Evolutionary conservation across 768 basidiomycete genomes (phyloP).

Genomic region (Russula griseocarnosa): DNA sequence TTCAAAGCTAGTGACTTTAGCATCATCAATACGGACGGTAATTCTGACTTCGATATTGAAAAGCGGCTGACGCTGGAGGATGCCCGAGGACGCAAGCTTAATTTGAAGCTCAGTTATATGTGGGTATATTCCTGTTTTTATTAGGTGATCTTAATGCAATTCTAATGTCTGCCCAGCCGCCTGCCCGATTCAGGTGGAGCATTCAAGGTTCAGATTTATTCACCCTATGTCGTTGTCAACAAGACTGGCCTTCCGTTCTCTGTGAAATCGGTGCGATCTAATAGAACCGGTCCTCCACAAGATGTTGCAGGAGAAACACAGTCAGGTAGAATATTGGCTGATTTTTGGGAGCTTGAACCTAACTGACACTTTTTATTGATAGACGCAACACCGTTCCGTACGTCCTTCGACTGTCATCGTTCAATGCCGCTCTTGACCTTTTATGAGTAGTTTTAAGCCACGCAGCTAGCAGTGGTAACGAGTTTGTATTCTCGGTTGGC

Average conservation of each 20-base stretch:
- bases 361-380: background rate
- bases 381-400: slow-evolving; percentile 74
- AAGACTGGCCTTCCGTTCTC: slow-evolving; percentile 85
- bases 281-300: slow-evolving; percentile 58
- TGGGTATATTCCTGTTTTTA: slow-evolving; percentile 40
- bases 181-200: slow-evolving; percentile 91
- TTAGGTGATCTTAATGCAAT: background rate
- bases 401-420: slow-evolving; percentile 35
- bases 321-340: slow-evolving; percentile 43
- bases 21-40: slow-evolving; percentile 92
- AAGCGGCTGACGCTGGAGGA: slow-evolving; percentile 69
- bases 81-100: slow-evolving; percentile 65
- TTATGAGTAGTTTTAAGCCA: slow-evolving; percentile 73
- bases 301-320: slow-evolving; percentile 82
- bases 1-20: slow-evolving; percentile 95
- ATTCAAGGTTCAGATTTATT: slow-evolving; percentile 93
- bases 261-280: slow-evolving; percentile 59
- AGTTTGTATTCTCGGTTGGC: slow-evolving; percentile 74
- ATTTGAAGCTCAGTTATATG: slow-evolving; percentile 87
- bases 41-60: slow-evolving; percentile 86
- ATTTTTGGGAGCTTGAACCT: background rate
- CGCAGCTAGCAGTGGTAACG: slow-evolving; percentile 71
- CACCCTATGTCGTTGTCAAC: slow-evolving; percentile 86
- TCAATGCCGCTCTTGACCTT: background rate
- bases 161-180: slow-evolving; percentile 42